These are phyloP conservation scores for Phellinidium pouzarii DNA, from an alignment of 1,284 basidiomycete genomes.

Conservation along the genomic window DNA sequence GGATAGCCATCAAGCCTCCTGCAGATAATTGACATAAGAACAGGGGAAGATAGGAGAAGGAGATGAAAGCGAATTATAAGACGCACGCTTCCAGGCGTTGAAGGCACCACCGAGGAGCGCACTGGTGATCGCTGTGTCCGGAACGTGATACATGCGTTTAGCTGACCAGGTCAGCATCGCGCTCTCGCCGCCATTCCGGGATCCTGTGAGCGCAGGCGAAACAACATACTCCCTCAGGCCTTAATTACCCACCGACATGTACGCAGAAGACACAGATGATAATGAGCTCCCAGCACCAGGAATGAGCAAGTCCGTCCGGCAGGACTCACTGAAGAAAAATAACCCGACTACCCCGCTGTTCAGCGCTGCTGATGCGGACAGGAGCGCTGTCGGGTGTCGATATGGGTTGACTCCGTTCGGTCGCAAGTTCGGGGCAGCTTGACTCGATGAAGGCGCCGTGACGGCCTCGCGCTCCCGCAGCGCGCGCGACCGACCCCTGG, in stretches of 20 bases:
- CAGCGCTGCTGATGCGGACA: conserved; percentile 47
- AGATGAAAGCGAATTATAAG: conserved; percentile 14
- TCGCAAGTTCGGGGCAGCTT: conserved; percentile 28
- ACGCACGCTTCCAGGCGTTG: conserved; percentile 41
- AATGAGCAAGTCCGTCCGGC: background rate
- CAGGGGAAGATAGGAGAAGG: conserved; percentile 1
- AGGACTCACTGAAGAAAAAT: conserved; percentile 60
- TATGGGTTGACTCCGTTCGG: conserved; percentile 29
- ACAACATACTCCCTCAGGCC: conserved; percentile 62
- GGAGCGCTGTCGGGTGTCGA: conserved; percentile 21
- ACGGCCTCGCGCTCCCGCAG: conserved; percentile 1
- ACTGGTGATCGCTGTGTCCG: conserved; percentile 61
- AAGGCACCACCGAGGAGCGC: conserved; percentile 50
- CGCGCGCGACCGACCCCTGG: conserved; percentile 8
- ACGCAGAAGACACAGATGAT: no score
- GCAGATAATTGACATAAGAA: background rate
- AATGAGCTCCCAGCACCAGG: background rate
- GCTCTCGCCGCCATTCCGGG: conserved; percentile 18
- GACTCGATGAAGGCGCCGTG: background rate
- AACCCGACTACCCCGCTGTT: conserved; percentile 63
- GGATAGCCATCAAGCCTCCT: conserved; percentile 38
- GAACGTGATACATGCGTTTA: conserved; percentile 47
- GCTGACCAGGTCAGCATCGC: conserved; percentile 37
- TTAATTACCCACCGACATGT: no score
- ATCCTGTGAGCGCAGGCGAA: conserved; percentile 44